These are phyloP conservation scores for Coemansia sp. DNA, from an alignment of 192 early-diverging fungal genomes.

Conservation along the genomic window DNA sequence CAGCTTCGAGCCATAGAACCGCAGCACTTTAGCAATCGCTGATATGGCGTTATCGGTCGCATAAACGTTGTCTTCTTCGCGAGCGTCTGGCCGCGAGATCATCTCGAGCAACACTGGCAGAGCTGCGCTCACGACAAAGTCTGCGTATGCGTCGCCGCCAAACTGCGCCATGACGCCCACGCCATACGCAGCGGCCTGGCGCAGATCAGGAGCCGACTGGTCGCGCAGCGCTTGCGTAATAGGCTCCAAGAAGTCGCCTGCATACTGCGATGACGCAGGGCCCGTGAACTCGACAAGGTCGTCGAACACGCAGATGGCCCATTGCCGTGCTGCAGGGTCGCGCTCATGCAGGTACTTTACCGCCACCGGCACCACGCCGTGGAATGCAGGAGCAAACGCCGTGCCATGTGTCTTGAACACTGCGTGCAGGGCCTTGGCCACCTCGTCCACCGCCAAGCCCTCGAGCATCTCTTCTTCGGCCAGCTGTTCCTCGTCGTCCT, in stretches of 20 bases:
- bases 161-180: conserved; percentile 88
- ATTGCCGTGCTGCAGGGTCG: conserved; percentile 73
- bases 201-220: conserved; percentile 62
- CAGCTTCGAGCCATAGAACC: conserved; percentile 60
- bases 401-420: conserved; percentile 74
- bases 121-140: conserved; percentile 65
- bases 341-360: conserved; percentile 66
- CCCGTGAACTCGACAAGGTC: conserved; percentile 92
- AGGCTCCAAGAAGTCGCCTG: conserved; percentile 52
- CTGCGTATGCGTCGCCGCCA: conserved; percentile 81
- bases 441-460: conserved; percentile 62
- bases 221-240: conserved; percentile 43
- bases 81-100: conserved; percentile 65
- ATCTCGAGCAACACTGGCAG: conserved; percentile 74
- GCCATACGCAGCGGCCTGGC: conserved; percentile 94
- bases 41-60: conserved; percentile 93
- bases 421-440: conserved; percentile 78
- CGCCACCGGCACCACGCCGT: conserved; percentile 74
- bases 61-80: conserved; percentile 72
- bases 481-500: conserved; percentile 88
- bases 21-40: conserved; percentile 88
- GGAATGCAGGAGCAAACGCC: conserved; percentile 79
- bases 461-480: conserved; percentile 77
- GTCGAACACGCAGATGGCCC: conserved; percentile 90
- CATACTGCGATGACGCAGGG: conserved; percentile 68